Evolutionary conservation across 1,284 basidiomycete species (phyloP), one percentile per base, ranked within the genome.

Genomic region (Trametes pubescens): DNA sequence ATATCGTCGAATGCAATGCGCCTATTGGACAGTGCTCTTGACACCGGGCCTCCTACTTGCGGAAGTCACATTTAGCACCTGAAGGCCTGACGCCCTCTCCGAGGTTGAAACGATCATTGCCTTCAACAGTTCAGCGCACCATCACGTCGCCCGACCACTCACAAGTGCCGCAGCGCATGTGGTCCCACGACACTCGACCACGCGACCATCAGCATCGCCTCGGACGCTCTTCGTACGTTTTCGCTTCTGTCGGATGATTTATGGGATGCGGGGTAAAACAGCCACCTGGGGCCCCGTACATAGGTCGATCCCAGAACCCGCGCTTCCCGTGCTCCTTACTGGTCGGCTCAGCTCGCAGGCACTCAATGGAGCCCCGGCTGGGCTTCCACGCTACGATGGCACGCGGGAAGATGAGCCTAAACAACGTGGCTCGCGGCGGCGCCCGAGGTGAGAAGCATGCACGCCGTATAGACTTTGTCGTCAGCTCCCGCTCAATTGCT

Each of bases 221-320:
- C 46, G 55, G 44, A 35, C 14, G 26, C 24, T 54, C 22, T 26
- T 37, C 37, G 52, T 29, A 44, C 16, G 46, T 48, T 47, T 18
- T 26, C 55, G 16, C 21, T 24, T 47, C 26, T 7, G 14, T 46
- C 55, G 55, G 55, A 48, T 21, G 55, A 57, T 57, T 6, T 57
- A 48, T 40, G 32, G 40, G 34, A 57, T 57, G 55, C 46, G 55
- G 55, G 55, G 55, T 22, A 37, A 40, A 47, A 35, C 37, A 29
- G 44, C 55, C 40, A 47, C 46, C 55, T 57, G 55, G 43, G 55
- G 55, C 46, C 55, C 55, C 55, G 44, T 44, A 37, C 21, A 47
- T 37, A n/a, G 44, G 46, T 24, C 24, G 44, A 48, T 57, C 46
- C 52, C 55, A 57, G 46, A 22, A 34, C 22, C 46, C 26, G 22